Base-by-base conservation (phyloP, 441 rosid species). In the Omphalea diandra region DNA sequence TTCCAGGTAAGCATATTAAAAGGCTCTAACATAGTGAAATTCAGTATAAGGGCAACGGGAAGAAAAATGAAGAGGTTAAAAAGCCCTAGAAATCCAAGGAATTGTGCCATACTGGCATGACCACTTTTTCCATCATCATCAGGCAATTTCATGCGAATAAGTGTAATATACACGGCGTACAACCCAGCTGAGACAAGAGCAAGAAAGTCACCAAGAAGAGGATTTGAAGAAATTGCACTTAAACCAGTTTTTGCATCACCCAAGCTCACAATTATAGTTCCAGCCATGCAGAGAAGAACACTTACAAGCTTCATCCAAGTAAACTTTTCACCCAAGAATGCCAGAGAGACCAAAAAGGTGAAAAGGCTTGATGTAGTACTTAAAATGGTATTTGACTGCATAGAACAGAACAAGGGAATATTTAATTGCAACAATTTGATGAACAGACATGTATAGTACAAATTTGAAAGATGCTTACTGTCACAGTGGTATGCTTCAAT, bases 241-340 rank as follows among this genome's bases (percentile, higher is more conserved):
- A 83, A 54, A 70, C 75, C 72, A 20, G 78, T 62, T 68, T 83
- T 74, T n/a, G 97, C 81, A 81, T 94, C 97, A 17, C 94, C 97
- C 79, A 91, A 56, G 82, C 97, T 91, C 74, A 94, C 98, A 55
- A 90, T 85, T 54, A 94, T 81, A 4, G 97, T 90, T 50, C 98
- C 97, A 43, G 84, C 86, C 98, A 91, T 94, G 76, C 98, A 94
- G 56, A 94, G 96, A 77, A 89, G 88, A 76, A 94, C 97, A 68
- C 98, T 91, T 31, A 77, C 64, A 75, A 94, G 90, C 80, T 94
- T 91, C 77, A 94, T 59, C 97, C 97, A 90, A 35, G 96, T 84
- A 77, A 94, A 94, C 82, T 73, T 94, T 79, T 91, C 98, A 10
- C 94, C 94, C 81, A 94, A 67, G 82, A 89, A 84, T 65, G 71